Conservation (phyloP, 257 asterid genomes). For the Cinchona pubescens region DNA sequence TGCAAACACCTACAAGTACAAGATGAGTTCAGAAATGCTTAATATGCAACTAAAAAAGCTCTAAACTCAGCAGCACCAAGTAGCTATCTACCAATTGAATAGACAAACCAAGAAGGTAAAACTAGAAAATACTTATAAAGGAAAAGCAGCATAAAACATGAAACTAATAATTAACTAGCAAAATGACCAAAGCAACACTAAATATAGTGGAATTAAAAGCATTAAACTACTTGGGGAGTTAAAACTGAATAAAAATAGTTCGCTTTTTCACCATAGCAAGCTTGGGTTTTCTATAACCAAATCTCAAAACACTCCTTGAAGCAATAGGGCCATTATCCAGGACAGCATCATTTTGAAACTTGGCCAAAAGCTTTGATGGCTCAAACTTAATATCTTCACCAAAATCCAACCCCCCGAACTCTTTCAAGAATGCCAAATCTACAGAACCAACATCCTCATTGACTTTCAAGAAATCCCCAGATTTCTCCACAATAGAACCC, state of each 20-base stretch:
- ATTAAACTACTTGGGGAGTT: not conserved
- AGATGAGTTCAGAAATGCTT: not conserved
- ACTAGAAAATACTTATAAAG: not conserved
- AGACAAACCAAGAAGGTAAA: not conserved
- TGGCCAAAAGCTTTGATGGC: slow-evolving; percentile 46
- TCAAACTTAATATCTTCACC: slow-evolving; percentile 75
- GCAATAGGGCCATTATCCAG: slow-evolving; percentile 37
- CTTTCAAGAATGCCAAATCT: slow-evolving; percentile 51
- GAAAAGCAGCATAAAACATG: not conserved
- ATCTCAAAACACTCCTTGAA: slow-evolving; percentile 45
- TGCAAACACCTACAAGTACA: slow-evolving; percentile 65
- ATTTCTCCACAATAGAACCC: slow-evolving; percentile 45
- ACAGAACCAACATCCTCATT: slow-evolving; percentile 26
- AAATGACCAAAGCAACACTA: slow-evolving; percentile 6
- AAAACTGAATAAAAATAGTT: not conserved
- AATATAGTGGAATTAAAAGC: slow-evolving; percentile 8
- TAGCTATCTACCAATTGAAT: not conserved
- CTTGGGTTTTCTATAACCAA: slow-evolving; percentile 63
- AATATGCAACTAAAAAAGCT: slow-evolving; percentile 5
- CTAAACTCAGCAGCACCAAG: not conserved
- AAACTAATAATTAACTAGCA: not conserved
- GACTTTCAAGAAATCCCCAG: slow-evolving; percentile 28
- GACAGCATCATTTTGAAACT: slow-evolving; percentile 43
- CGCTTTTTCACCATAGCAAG: slow-evolving; percentile 78
- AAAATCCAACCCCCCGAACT: slow-evolving; percentile 49